Percentiles rank a stretch among this genome's conserved stretches.
phyloP scores from a whole-genome alignment of 176 grass and related monocot genomes.

The Thalia dealbata region DNA sequence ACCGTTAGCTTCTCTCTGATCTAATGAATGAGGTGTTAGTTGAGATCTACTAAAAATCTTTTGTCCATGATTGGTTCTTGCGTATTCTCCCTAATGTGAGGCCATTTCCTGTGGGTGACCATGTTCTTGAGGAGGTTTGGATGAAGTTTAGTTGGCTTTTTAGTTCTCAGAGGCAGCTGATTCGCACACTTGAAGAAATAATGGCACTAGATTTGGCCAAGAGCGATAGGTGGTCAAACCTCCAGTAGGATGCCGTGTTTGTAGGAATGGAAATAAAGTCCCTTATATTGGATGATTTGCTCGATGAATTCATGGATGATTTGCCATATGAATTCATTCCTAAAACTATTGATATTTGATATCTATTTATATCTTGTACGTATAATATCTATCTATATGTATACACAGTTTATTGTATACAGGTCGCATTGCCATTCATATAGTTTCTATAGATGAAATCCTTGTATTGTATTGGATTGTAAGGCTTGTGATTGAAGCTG shows the following conservation, averaged over 20 bases:
- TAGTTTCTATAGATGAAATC: too few species aligned
- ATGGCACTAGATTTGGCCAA: conserved; percentile 33
- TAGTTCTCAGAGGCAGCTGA: conserved; percentile 17
- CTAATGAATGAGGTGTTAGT: conserved; percentile 51
- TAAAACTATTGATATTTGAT: conserved; percentile 21
- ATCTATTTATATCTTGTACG: background rate
- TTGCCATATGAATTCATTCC: too few species aligned
- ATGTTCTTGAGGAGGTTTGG: conserved; percentile 42
- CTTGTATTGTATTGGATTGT: background rate
- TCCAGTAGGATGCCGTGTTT: conserved; percentile 30
- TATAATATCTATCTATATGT: background rate
- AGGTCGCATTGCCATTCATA: background rate
- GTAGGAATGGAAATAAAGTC: conserved; percentile 36
- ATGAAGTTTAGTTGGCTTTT: conserved; percentile 30
- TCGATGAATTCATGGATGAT: too few species aligned
- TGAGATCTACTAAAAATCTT: conserved; percentile 42
- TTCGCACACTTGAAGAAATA: conserved; percentile 19
- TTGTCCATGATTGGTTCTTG: conserved; percentile 21
- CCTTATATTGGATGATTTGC: conserved; percentile 42
- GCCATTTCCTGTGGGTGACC: conserved; percentile 36
- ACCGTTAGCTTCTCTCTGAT: conserved; percentile 59
- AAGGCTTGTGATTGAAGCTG: background rate
- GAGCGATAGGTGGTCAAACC: conserved; percentile 37
- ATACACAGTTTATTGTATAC: background rate
- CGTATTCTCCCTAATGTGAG: conserved; percentile 24